A percentile compares a stretch with the other conserved stretches of the same genome.
Evolutionary conservation across 805 yeast genomes (phyloP).

Genomic region (Candida coleopterorum): DNA sequence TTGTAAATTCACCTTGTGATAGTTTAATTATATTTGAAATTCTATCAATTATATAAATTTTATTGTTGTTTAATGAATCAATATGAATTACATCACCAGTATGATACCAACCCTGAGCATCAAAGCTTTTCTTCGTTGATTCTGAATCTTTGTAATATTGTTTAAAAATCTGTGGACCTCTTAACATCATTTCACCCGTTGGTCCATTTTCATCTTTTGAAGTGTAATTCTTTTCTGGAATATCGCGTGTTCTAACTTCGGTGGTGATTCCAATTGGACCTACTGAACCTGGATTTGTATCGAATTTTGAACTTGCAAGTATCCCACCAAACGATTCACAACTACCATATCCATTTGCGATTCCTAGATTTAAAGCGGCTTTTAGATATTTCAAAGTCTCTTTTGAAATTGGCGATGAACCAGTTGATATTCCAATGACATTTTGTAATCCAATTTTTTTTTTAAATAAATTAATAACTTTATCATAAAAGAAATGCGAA

Average conservation of each 20-base stretch:
- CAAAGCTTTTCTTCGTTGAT: conserved; percentile 43
- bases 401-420: conserved; percentile 69
- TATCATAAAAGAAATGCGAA: conserved; percentile 27
- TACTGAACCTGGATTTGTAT: conserved; percentile 31
- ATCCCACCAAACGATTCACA: conserved; percentile 63
- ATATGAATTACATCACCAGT: conserved; percentile 50
- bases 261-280: conserved; percentile 15
- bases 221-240: conserved; percentile 57
- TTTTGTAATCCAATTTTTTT: conserved; percentile 33
- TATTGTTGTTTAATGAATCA: conserved; percentile 20
- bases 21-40: conserved; percentile 43
- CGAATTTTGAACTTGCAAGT: conserved; percentile 36
- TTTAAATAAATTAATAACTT: conserved; percentile 23
- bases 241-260: conserved; percentile 53
- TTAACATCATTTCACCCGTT: conserved; percentile 51
- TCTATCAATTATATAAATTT: conserved; percentile 44
- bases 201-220: conserved; percentile 29
- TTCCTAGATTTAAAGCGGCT: conserved; percentile 55
- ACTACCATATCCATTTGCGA: conserved; percentile 70
- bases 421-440: conserved; percentile 24
- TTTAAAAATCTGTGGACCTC: conserved; percentile 53
- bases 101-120: conserved; percentile 49
- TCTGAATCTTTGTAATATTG: conserved; percentile 46
- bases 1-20: conserved; percentile 40
- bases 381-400: conserved; percentile 58